A percentile compares a stretch with the other conserved stretches of the same genome.
These are phyloP conservation scores for Suillus plorans DNA, from an alignment of 768 basidiomycete genomes.

Conservation along the genomic window DNA sequence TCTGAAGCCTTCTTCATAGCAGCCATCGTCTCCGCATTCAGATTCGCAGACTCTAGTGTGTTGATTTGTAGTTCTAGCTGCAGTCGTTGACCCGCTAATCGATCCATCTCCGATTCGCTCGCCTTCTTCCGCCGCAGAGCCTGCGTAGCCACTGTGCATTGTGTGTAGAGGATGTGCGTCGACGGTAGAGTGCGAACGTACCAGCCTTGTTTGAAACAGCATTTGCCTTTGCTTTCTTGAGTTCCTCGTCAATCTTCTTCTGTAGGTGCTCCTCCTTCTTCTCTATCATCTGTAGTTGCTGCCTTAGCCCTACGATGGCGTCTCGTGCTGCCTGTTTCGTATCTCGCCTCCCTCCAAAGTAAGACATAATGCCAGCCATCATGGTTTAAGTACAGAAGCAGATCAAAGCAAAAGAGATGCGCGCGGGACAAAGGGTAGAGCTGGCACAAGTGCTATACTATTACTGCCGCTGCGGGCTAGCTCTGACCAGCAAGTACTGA, in stretches of 20 bases:
- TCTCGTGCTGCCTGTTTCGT: slow-evolving; percentile 85
- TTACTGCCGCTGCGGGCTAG: slow-evolving; percentile 11
- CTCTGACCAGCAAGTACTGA: slow-evolving; percentile 8
- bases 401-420: slow-evolving; percentile 1
- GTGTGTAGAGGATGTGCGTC: slow-evolving; percentile 4
- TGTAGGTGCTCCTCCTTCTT: slow-evolving; percentile 98
- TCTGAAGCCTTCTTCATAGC: slow-evolving; percentile 96
- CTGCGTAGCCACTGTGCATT: slow-evolving; percentile 70
- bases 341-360: slow-evolving; percentile 83
- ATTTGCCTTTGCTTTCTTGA: slow-evolving; percentile 88
- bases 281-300: slow-evolving; percentile 95
- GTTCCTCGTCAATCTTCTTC: slow-evolving; percentile 95
- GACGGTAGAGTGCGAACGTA: slow-evolving; percentile 43
- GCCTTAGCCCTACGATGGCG: slow-evolving; percentile 89
- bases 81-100: slow-evolving; percentile 78
- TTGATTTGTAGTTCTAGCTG: slow-evolving; percentile 97
- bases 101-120: slow-evolving; percentile 82
- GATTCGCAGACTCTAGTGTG: slow-evolving; percentile 94
- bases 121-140: slow-evolving; percentile 94
- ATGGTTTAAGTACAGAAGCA: slow-evolving; percentile 32
- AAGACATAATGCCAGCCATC: slow-evolving; percentile 83
- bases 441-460: slow-evolving; percentile 4
- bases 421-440: slow-evolving; percentile 8
- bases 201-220: slow-evolving; percentile 92
- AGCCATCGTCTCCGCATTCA: slow-evolving; percentile 96